Conservation (phyloP, 441 rosid genomes). For the Gossypium aridum region DNA sequence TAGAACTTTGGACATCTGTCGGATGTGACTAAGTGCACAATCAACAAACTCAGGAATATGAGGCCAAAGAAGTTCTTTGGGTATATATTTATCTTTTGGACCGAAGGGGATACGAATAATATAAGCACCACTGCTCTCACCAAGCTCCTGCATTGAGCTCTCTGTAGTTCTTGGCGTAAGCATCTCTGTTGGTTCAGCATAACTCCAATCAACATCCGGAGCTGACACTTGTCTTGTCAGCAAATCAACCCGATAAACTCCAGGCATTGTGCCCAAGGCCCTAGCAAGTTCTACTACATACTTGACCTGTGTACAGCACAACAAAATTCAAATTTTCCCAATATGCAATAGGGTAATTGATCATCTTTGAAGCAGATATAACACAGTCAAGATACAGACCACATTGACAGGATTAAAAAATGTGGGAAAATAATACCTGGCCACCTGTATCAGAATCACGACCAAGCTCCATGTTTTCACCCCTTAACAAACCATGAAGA, state of each 20-base stretch:
- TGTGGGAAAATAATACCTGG: slow-evolving; percentile 39
- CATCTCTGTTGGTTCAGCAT: slow-evolving; percentile 91
- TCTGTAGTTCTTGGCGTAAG: slow-evolving; percentile 46
- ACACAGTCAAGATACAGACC: neutral
- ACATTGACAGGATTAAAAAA: neutral
- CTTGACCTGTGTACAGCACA: slow-evolving; percentile 57
- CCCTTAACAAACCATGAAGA: slow-evolving; percentile 81
- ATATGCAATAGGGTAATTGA: neutral
- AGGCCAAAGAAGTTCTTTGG: slow-evolving; percentile 92
- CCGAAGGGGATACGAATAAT: slow-evolving; percentile 94
- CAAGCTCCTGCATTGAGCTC: slow-evolving; percentile 42
- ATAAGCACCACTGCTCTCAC: slow-evolving; percentile 94
- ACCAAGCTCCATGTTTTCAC: slow-evolving; percentile 92
- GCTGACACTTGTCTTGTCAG: slow-evolving; percentile 83
- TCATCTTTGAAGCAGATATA: neutral
- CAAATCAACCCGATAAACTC: slow-evolving; percentile 92
- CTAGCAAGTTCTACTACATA: slow-evolving; percentile 99
- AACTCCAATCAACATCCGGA: slow-evolving; percentile 84
- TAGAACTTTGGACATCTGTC: slow-evolving; percentile 80
- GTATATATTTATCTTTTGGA: slow-evolving; percentile 75
- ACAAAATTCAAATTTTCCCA: neutral
- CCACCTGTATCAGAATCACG: slow-evolving; percentile 95
- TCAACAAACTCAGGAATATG: slow-evolving; percentile 94
- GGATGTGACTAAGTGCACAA: slow-evolving; percentile 71
- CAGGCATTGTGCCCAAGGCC: slow-evolving; percentile 90